Base-by-base conservation (phyloP, 2,329 filamentous ascomycete genomes). In the Botrytis aclada region DNA sequence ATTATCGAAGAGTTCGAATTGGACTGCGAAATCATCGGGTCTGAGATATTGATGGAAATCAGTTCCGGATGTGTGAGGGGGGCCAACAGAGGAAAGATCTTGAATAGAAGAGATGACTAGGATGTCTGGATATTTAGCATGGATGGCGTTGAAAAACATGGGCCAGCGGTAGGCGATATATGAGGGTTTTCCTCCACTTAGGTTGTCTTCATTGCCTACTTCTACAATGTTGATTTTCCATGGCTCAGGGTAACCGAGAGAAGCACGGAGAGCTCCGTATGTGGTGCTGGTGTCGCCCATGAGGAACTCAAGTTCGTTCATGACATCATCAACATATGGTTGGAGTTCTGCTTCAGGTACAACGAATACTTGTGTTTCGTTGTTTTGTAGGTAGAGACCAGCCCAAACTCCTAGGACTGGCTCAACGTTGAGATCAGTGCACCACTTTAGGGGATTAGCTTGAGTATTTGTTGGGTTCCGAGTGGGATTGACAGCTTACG, bases 241-340 rank as follows among this genome's bases (percentile, higher is more conserved):
- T 1, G 87, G 86, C 22, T 85, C 80, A 1, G 84, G 81, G 75
- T 87, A 84, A 1, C 87, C 87, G 18, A 86, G 80, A 2, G 83
- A 81, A 8, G 84, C 84, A n/a, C 86, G 84, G 10, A 83, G 78
- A 16, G 83, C 83, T 37, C 86, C 86, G 75, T 83, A 86, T 2
- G 79, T 80, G 0, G 84, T 86, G n/a, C 81, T 81, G 0, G 80
- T 74, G 62, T 83, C 80, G 0, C 86, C 86, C 60, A 84, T 82
- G 32, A 87, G 79, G 77, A 87, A 88, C 75, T 88, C 85, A 37
- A 88, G 80, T 75, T 88, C 85, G 74, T 88, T 81, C 54, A 87
- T 77, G 1, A 83, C 85, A 73, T 85, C 83, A 18, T 87, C 79
- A 20, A 88, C 80, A 69, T 84, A 87, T 3, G 82, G 82, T 41